These are phyloP conservation scores for Zygosaccharomyces pseudobailii DNA, from an alignment of 1,139 yeast species.

Conservation along the genomic window DNA sequence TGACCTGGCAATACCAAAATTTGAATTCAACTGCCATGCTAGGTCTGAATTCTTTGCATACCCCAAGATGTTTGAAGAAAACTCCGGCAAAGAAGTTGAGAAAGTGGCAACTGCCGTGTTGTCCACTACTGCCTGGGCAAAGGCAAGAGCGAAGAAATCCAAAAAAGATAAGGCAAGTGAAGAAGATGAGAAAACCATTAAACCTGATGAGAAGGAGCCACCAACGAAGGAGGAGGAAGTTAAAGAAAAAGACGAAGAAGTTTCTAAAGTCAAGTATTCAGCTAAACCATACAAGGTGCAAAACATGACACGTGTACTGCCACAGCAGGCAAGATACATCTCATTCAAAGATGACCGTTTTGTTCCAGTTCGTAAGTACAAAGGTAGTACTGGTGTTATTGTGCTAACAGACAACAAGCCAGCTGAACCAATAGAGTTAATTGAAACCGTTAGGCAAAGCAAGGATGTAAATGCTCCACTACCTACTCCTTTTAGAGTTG, in stretches of 20 bases:
- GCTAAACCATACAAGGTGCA: constrained; percentile 63
- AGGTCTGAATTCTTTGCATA: constrained; percentile 78
- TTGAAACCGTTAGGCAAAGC: constrained; percentile 82
- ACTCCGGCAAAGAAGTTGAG: constrained; percentile 78
- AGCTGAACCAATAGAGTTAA: constrained; percentile 56
- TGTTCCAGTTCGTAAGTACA: constrained; percentile 75
- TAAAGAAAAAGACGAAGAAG: constrained; percentile 33
- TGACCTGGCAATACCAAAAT: constrained; percentile 83
- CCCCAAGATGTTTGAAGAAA: constrained; percentile 83
- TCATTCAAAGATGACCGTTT: constrained; percentile 78
- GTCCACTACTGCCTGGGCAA: constrained; percentile 89
- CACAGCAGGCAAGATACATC: constrained; percentile 82
- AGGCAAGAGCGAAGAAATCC: constrained; percentile 81
- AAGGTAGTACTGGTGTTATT: constrained; percentile 77
- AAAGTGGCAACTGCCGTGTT: constrained; percentile 89
- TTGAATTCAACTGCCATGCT: constrained; percentile 75
- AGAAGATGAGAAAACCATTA: constrained; percentile 30
- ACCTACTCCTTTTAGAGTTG: constrained; percentile 68
- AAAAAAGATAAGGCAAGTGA: constrained; percentile 49
- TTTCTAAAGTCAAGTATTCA: constrained; percentile 38
- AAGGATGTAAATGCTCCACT: constrained; percentile 83
- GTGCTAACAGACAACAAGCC: constrained; percentile 71
- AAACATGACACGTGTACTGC: constrained; percentile 84
- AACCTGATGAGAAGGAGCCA: constrained; percentile 39
- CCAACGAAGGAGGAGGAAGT: constrained; percentile 32